Evolutionary conservation across 1,139 yeast genomes (phyloP).

Genomic region (Protomyces macrosporus): DNA sequence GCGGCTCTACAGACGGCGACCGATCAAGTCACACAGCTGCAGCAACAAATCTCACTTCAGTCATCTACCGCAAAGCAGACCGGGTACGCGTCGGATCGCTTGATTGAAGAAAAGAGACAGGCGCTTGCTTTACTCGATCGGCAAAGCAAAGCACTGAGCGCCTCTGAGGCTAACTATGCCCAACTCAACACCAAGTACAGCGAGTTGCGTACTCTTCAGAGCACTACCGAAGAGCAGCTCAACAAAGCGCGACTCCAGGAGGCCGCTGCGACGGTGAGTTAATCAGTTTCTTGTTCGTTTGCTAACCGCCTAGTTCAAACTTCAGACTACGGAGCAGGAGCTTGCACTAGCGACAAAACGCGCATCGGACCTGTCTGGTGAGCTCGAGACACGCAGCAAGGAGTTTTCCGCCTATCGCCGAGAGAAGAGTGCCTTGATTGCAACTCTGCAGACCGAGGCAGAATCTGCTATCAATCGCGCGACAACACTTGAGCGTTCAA

Average conservation of each 20-base stretch:
- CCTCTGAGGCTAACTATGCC: slow-evolving; percentile 52
- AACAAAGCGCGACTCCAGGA: slow-evolving; percentile 40
- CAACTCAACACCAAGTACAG: slow-evolving; percentile 49
- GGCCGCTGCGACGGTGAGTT: slow-evolving; percentile 41
- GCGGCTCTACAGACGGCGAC: not conserved
- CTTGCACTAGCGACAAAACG: slow-evolving; percentile 40
- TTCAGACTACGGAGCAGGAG: slow-evolving; percentile 43
- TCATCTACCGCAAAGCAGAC: slow-evolving; percentile 24
- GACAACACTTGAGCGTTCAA: slow-evolving; percentile 28
- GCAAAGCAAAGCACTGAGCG: slow-evolving; percentile 47
- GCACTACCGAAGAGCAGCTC: slow-evolving; percentile 42
- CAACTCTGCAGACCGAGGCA: slow-evolving; percentile 40
- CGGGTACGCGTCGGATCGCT: not conserved
- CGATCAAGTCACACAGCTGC: not conserved
- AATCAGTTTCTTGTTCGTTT: not conserved
- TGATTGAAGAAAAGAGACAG: slow-evolving; percentile 42
- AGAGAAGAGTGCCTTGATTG: slow-evolving; percentile 38
- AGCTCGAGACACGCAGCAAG: slow-evolving; percentile 39
- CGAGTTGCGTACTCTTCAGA: slow-evolving; percentile 41
- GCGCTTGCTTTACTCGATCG: slow-evolving; percentile 44
- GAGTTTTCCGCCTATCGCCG: slow-evolving; percentile 42
- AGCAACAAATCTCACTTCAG: not conserved
- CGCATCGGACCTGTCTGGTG: slow-evolving; percentile 42
- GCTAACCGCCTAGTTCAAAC: slow-evolving; percentile 31
- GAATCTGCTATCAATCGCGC: slow-evolving; percentile 36